Conservation (phyloP, 1,139 yeast species). For the Meyerozyma athensensis region DNA sequence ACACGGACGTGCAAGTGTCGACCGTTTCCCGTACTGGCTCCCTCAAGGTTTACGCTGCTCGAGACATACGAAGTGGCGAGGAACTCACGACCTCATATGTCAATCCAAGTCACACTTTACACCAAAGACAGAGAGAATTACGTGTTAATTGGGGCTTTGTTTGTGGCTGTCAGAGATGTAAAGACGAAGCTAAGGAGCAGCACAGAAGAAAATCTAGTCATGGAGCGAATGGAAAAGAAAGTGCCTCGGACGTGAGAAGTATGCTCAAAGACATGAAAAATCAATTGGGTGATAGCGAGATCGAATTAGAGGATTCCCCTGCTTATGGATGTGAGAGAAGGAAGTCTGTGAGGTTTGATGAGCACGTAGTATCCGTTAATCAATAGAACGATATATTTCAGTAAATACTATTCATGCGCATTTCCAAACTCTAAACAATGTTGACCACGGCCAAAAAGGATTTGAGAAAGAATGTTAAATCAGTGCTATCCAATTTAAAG, state of each 20-base stretch:
- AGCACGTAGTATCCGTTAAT: slow-evolving; percentile 47
- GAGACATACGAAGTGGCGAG: slow-evolving; percentile 58
- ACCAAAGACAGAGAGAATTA: slow-evolving; percentile 60
- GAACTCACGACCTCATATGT: slow-evolving; percentile 71
- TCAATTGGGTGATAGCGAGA: slow-evolving; percentile 35
- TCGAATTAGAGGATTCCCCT: slow-evolving; percentile 45
- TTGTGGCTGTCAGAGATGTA: slow-evolving; percentile 68
- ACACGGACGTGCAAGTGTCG: slow-evolving; percentile 50
- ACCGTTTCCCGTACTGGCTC: slow-evolving; percentile 46
- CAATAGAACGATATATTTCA: background rate
- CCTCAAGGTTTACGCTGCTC: slow-evolving; percentile 54
- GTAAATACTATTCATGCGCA: background rate
- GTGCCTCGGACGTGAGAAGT: slow-evolving; percentile 39
- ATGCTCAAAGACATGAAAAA: slow-evolving; percentile 37
- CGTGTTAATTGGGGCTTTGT: slow-evolving; percentile 80
- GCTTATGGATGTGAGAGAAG: slow-evolving; percentile 45
- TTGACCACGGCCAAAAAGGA: background rate
- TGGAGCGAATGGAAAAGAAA: slow-evolving; percentile 14
- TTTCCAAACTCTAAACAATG: background rate
- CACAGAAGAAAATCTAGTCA: slow-evolving; percentile 34
- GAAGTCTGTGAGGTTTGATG: slow-evolving; percentile 71
- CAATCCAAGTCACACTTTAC: slow-evolving; percentile 58
- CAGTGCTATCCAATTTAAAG: background rate
- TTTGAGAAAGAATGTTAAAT: background rate
- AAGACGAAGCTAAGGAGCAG: slow-evolving; percentile 44